These are phyloP conservation scores for Rhytidiadelphus loreus DNA, from an alignment of 225 moss, liverwort and hornwort genomes.

Conservation along the genomic window DNA sequence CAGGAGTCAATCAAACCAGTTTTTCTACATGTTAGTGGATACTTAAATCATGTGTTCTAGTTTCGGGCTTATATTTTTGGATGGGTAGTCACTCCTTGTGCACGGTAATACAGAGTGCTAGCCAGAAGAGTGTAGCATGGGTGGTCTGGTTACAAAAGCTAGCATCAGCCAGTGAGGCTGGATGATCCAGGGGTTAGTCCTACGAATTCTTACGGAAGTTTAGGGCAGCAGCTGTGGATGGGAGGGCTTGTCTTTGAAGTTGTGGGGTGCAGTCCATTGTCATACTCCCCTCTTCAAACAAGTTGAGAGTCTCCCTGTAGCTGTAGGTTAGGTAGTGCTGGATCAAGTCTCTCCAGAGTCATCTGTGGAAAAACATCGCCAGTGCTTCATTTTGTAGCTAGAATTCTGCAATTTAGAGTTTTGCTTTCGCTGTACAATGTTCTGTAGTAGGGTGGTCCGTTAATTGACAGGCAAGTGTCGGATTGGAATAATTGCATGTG, in stretches of 20 bases:
- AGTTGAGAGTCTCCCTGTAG: conserved; percentile 53
- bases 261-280: conserved; percentile 42
- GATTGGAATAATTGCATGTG: conserved; percentile 27
- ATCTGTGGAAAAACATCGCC: conserved; percentile 41
- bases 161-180: conserved; percentile 34
- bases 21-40: conserved; percentile 47
- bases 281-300: conserved; percentile 50
- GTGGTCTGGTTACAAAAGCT: conserved; percentile 41
- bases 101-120: conserved; percentile 31
- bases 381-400: conserved; percentile 57
- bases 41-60: conserved; percentile 41
- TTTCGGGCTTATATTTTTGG: conserved; percentile 34
- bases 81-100: conserved; percentile 42
- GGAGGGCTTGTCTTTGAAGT: conserved; percentile 46
- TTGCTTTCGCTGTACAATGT: conserved; percentile 34
- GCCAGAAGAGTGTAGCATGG: conserved; percentile 44
- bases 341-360: conserved; percentile 48
- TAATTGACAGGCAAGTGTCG: conserved; percentile 20
- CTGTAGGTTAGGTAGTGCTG: conserved; percentile 39
- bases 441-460: conserved; percentile 21
- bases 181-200: conserved; percentile 40
- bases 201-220: conserved; percentile 51
- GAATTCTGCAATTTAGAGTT: conserved; percentile 54
- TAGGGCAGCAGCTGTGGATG: conserved; percentile 42
- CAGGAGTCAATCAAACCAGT: conserved; percentile 52